Evolutionary conservation across 208 protist genomes (phyloP), one percentile per base, ranked within the genome.

Genomic region (Crithidia brevicula): DNA sequence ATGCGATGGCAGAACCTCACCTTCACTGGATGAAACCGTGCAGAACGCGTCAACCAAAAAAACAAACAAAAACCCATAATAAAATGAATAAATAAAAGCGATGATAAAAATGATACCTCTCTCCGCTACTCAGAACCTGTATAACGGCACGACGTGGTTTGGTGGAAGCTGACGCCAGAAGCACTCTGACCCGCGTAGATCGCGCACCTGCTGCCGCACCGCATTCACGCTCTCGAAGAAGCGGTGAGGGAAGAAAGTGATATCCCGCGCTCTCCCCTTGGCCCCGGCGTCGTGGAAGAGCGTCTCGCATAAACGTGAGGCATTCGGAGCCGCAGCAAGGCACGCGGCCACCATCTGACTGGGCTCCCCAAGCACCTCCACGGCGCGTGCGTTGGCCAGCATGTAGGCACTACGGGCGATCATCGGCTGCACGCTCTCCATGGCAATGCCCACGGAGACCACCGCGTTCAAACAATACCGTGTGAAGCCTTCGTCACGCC

Each of bases 101-200:
- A 58, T 31, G 9, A 43, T 7, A 2, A 3, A n/a, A n/a, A n/a
- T n/a, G n/a, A 59, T 18, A 59, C 52, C 33, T 59, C 25, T 2
- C 9, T n/a, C n/a, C n/a, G n/a, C n/a, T n/a, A n/a, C 28, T 60
- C 23, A 60, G 25, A 45, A 16, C 4, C 51, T 50, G 71, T 86
- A 87, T 45, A 67, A 52, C 2, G 57, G 52, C 15, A 82, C 72
- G 56, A 78, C 60, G 56, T 83, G 75, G 43, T 57, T 58, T 18
- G 81, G 84, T 3, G 81, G 81, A 36, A 86, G 58, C 16, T 53
- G 23, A 8, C 43, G 40, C 78, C 81, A 90, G 67, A 89, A 81
- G 43, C 27, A 15, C 34, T 77, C 69, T 33, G 36, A 58, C 8
- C 20, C 70, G 7, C 58, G 33, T 15, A 34, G 40, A 8, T 69